A percentile compares a stretch with the other conserved stretches of the same genome.
Conservation (phyloP, 2,329 filamentous ascomycete species). For the Emmonsiellopsis sp. region DNA sequence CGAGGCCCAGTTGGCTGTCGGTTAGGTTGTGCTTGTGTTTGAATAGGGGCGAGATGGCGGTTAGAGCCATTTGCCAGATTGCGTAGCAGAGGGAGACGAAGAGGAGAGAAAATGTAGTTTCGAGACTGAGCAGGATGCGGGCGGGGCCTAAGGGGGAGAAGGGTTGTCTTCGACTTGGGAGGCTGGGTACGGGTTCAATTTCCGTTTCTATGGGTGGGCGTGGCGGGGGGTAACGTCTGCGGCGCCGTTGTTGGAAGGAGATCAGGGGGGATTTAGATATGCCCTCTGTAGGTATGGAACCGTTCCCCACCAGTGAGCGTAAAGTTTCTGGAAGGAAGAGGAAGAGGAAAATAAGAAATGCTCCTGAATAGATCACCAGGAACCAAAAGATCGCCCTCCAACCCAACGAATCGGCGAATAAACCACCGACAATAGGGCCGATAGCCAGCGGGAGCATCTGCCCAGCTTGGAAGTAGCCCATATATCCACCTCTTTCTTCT, state of each 20-base stretch:
- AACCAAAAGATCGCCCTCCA: conserved; percentile 40
- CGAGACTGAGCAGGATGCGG: conserved; percentile 39
- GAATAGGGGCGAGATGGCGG: conserved; percentile 44
- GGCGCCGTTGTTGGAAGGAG: conserved; percentile 9
- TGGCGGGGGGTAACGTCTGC: conserved; percentile 3
- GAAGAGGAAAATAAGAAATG: conserved; percentile 24
- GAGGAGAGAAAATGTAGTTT: conserved; percentile 36
- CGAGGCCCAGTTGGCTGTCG: conserved; percentile 41
- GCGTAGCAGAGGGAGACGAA: conserved; percentile 45
- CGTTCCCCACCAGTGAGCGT: conserved; percentile 28
- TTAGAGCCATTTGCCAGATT: conserved; percentile 49
- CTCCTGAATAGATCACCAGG: conserved; percentile 28
- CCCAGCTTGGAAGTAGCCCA: conserved; percentile 33
- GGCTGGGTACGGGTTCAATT: conserved; percentile 35
- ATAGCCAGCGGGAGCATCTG: conserved; percentile 28
- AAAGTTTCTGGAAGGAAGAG: conserved; percentile 34
- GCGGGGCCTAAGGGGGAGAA: conserved; percentile 28
- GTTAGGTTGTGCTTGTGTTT: conserved; percentile 33
- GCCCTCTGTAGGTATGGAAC: conserved; percentile 6
- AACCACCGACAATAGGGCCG: conserved; percentile 37
- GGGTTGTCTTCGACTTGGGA: conserved; percentile 4
- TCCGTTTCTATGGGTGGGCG: conserved; percentile 7
- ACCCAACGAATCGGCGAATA: conserved; percentile 26
- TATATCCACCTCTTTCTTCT: conserved; percentile 33
- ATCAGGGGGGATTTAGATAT: conserved; percentile 14